phyloP scores from a whole-genome alignment of 306 rosid species.

The Rubus idaeus region DNA sequence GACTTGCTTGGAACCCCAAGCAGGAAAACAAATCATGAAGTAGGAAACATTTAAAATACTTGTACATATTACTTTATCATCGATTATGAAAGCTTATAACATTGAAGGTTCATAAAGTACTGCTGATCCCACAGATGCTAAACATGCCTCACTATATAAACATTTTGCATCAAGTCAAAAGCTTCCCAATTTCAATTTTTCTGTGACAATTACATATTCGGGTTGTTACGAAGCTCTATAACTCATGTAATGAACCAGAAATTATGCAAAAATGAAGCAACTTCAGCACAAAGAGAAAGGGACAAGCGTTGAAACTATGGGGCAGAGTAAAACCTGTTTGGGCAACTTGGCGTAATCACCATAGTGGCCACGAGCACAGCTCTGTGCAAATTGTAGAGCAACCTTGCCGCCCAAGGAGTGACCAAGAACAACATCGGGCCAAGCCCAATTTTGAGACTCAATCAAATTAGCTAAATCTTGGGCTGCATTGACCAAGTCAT shows the following conservation, averaged over 20 bases:
- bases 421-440: constrained; percentile 94
- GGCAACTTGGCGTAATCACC: constrained; percentile 62
- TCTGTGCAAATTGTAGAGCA: constrained; percentile 62
- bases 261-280: not conserved
- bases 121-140: not conserved
- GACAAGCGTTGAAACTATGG: not conserved
- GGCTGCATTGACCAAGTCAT: constrained; percentile 65
- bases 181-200: not conserved
- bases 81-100: not conserved
- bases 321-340: constrained; percentile 60
- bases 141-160: too few relatives aligned
- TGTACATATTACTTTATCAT: not conserved
- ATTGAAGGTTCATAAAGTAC: not conserved
- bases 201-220: not conserved
- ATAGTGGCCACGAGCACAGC: constrained; percentile 64
- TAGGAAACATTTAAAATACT: too few relatives aligned
- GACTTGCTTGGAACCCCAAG: too few relatives aligned
- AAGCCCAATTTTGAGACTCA: constrained; percentile 62
- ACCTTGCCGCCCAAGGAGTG: constrained; percentile 97
- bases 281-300: not conserved
- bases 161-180: not conserved
- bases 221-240: not conserved
- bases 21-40: too few relatives aligned
- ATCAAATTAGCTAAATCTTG: constrained; percentile 79
- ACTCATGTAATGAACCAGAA: not conserved